Base-by-base conservation (phyloP, 805 yeast genomes). In the Lipomyces orientalis region DNA sequence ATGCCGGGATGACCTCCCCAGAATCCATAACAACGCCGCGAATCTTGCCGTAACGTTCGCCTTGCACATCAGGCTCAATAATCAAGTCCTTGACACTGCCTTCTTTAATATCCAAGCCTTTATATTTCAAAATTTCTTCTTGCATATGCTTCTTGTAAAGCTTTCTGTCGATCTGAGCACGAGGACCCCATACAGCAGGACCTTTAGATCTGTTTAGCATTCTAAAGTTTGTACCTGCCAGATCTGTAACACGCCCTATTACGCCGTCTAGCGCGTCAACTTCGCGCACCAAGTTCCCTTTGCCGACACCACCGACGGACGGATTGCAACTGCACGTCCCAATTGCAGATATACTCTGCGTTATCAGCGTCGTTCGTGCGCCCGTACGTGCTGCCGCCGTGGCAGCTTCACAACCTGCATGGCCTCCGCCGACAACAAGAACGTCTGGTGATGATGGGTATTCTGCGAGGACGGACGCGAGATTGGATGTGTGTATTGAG, bases 271-370 rank as follows among this genome's bases (percentile, higher is more conserved):
- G 80, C 0, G 99, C 98, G 81, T 95, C 99, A 14, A 95, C 92
- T 79, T 95, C 99, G 71, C 91, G 85, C 51, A 95, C 80, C 54
- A 95, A 80, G 0, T 97, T 94, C 16, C 99, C 99, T 76, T 95
- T 95, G 0, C 99, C 99, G 64, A 95, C 93, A 69, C 99, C 99
- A 49, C 99, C 99, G 89, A 93, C 91, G 55, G 91, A 93, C 9
- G 99, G 99, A 76, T 95, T 95, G 78, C 99, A 95, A 1, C 97
- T 92, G 25, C 98, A 95, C 0, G 96, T 90, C 0, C 99, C 99
- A 14, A 95, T 88, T 75, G 91, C 90, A 35, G 82, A 76, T 43
- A 87, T 75, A 58, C 82, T 84, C 1, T 97, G 98, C 0, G 99
- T 93, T 1, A 95, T 82, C 34, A 95, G 81, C 1, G 88, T 81